Percentiles rank a stretch among this genome's conserved stretches.
Evolutionary conservation across 108 stramenopile genomes (phyloP).

Genomic region (Skeletonema potamos): DNA sequence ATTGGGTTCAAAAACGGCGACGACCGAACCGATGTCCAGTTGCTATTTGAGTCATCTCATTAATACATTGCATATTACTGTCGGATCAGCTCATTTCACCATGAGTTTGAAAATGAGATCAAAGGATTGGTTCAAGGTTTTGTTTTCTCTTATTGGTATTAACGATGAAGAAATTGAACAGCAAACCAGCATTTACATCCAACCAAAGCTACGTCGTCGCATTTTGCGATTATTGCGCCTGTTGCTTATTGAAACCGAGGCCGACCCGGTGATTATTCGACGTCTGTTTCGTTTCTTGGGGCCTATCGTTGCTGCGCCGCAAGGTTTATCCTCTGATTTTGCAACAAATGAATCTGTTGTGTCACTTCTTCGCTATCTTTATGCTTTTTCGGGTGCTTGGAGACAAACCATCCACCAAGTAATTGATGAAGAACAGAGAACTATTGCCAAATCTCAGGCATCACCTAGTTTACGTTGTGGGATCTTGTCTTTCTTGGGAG

Average conservation of each 20-base stretch:
- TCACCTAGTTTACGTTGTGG: conserved; percentile 30
- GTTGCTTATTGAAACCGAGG: conserved; percentile 29
- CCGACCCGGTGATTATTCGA: conserved; percentile 35
- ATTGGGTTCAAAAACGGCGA: neutral
- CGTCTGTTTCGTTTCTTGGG: conserved; percentile 61
- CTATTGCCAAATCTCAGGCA: neutral
- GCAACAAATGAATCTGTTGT: conserved; percentile 27
- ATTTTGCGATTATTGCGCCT: conserved; percentile 60
- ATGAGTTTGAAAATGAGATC: neutral
- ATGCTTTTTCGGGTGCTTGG: conserved; percentile 32
- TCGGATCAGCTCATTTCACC: neutral
- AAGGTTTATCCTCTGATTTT: conserved; percentile 1
- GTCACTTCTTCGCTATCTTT: conserved; percentile 61
- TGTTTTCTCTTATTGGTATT: conserved; percentile 2
- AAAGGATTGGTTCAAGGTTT: neutral
- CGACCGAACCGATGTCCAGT: neutral
- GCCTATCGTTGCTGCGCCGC: conserved; percentile 1
- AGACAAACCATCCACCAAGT: conserved; percentile 17
- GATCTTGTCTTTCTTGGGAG: conserved; percentile 70
- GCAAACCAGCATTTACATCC: conserved; percentile 14
- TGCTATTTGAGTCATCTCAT: conserved; percentile 12
- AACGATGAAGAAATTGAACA: neutral
- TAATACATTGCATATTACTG: conserved; percentile 11
- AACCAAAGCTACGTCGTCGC: conserved; percentile 45
- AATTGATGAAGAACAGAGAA: neutral